Percentiles rank a stretch among this genome's conserved stretches.
Evolutionary conservation across 352 stramenopile species (phyloP).

Genomic region (Phytophthora meadii): DNA sequence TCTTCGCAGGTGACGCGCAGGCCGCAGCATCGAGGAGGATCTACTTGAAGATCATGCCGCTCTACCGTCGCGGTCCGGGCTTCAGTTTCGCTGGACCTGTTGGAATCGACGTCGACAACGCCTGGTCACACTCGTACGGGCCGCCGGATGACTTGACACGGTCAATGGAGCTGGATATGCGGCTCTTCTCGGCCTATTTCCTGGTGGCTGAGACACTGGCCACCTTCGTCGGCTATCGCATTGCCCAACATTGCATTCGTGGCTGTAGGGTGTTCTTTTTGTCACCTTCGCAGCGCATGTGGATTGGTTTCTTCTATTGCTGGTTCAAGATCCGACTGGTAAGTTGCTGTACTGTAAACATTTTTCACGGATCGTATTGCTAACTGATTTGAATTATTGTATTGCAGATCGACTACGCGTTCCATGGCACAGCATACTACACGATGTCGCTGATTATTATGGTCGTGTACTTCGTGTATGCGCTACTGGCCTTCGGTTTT

Average conservation of each 20-base stretch:
- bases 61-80: constrained; percentile 67
- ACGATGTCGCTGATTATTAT: constrained; percentile 66
- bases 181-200: constrained; percentile 85
- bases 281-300: constrained; percentile 63
- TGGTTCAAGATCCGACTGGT: constrained; percentile 82
- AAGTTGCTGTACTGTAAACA: constrained; percentile 7
- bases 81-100: constrained; percentile 43
- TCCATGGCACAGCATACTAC: constrained; percentile 78
- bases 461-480: constrained; percentile 74
- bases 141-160: constrained; percentile 48
- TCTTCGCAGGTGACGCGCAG: constrained; percentile 5
- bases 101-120: constrained; percentile 34
- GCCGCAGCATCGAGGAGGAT: background rate
- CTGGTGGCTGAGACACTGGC: constrained; percentile 75
- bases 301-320: constrained; percentile 77
- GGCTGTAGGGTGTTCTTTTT: constrained; percentile 73
- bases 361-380: background rate
- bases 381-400: constrained; percentile 3
- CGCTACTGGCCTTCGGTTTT: constrained; percentile 76
- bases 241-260: constrained; percentile 79
- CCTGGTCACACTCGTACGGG: constrained; percentile 56
- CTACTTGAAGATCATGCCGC: constrained; percentile 39
- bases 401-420: constrained; percentile 78
- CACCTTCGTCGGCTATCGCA: constrained; percentile 83
- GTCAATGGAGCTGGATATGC: constrained; percentile 63